phyloP scores from a whole-genome alignment of 2,329 filamentous ascomycete genomes.

The Sclerotinia minor region DNA sequence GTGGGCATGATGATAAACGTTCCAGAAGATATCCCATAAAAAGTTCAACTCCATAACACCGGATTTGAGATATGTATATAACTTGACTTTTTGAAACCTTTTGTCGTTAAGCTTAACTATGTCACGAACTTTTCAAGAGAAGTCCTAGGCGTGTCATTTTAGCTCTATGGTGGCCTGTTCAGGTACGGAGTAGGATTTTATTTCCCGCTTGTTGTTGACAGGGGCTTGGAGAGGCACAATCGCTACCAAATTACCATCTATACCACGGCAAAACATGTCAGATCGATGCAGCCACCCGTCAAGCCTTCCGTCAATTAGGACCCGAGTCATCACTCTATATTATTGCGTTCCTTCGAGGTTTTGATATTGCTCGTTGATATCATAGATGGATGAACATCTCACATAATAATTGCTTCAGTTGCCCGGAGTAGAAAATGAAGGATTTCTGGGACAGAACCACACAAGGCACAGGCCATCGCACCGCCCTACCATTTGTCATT shows the following conservation, averaged over 20 bases:
- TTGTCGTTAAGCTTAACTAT: not conserved
- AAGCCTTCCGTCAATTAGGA: not conserved
- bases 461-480: not conserved
- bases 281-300: not conserved
- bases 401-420: not conserved
- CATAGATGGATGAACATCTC: not conserved
- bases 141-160: not conserved
- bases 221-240: constrained; percentile 7
- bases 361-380: not conserved
- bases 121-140: not conserved
- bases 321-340: not conserved
- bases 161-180: not conserved
- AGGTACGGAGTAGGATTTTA: not conserved
- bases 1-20: constrained; percentile 17
- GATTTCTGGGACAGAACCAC: not conserved
- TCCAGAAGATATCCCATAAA: constrained; percentile 5
- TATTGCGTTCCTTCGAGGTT: not conserved
- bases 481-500: not conserved
- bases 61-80: constrained; percentile 17
- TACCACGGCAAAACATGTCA: not conserved
- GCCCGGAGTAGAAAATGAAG: not conserved
- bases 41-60: not conserved
- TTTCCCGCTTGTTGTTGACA: constrained; percentile 1
- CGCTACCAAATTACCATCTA: not conserved
- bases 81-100: not conserved